A percentile compares a stretch with the other conserved stretches of the same genome.
Conservation (phyloP, 192 early-diverging fungal genomes). For the Spizellomyces punctatus region DNA sequence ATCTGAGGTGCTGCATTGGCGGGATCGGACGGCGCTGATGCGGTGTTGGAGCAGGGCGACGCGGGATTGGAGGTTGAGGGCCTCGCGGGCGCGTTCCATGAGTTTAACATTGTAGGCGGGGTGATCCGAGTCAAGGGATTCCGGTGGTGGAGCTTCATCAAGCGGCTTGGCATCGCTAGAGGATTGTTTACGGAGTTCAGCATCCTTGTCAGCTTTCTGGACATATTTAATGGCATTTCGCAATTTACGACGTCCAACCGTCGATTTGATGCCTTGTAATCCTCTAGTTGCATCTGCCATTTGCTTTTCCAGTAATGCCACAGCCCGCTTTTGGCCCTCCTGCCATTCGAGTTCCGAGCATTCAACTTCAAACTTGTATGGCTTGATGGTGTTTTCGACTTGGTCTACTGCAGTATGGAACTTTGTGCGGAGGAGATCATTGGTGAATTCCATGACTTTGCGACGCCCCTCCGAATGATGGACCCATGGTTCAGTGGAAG, state of each 20-base stretch:
- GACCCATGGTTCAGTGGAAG: conserved; percentile 76
- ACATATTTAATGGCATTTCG: conserved; percentile 83
- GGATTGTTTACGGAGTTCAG: conserved; percentile 2
- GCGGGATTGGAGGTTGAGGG: conserved; percentile 76
- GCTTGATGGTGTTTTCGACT: conserved; percentile 99
- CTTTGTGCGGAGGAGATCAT: conserved; percentile 82
- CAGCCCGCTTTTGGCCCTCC: conserved; percentile 82
- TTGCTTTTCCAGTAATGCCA: conserved; percentile 75
- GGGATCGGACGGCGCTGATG: conserved; percentile 76
- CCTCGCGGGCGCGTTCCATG: conserved; percentile 77
- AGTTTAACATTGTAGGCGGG: conserved; percentile 69
- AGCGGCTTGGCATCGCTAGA: background rate
- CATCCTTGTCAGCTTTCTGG: conserved; percentile 67
- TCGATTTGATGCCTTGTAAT: conserved; percentile 70
- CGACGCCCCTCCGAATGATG: conserved; percentile 81
- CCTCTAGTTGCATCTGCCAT: conserved; percentile 75
- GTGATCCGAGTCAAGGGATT: background rate
- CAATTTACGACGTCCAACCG: conserved; percentile 77
- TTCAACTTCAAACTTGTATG: conserved; percentile 98
- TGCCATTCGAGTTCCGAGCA: conserved; percentile 89
- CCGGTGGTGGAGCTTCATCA: conserved; percentile 1
- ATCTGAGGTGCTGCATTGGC: conserved; percentile 76
- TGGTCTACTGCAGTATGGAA: conserved; percentile 91
- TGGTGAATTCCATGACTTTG: conserved; percentile 80
- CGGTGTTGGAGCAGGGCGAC: conserved; percentile 78